phyloP scores from a whole-genome alignment of 257 asterid species.

The Leptodermis oblonga region DNA sequence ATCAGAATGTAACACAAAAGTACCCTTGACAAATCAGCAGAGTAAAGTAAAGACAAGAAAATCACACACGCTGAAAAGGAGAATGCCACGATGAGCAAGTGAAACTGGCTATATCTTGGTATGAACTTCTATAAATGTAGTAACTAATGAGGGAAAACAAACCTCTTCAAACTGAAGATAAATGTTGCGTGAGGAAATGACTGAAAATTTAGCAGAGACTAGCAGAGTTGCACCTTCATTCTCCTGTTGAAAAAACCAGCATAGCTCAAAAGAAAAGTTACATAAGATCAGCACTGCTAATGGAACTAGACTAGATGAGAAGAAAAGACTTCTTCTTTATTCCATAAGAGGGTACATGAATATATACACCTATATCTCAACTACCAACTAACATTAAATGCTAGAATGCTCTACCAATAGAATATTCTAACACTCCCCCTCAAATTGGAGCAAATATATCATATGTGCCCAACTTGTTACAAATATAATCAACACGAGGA shows the following conservation, averaged over 20 bases:
- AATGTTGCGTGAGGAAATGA: constrained; percentile 67
- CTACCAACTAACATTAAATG: no score
- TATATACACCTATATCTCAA: no score
- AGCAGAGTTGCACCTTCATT: constrained; percentile 85
- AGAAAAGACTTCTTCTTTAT: no score
- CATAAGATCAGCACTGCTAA: no score
- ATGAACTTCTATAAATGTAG: not conserved
- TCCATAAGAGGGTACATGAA: no score
- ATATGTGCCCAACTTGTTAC: no score
- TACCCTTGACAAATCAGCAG: not conserved
- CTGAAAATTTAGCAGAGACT: constrained; percentile 78
- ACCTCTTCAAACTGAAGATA: constrained; percentile 89
- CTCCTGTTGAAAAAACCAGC: constrained; percentile 40
- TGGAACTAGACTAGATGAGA: no score
- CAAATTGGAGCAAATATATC: no score
- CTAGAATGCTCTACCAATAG: no score
- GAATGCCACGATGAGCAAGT: not conserved
- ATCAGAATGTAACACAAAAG: not conserved
- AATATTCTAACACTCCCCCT: no score
- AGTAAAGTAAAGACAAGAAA: not conserved
- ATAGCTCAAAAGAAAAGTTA: not conserved
- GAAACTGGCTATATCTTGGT: not conserved
- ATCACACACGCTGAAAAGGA: not conserved
- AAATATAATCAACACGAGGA: no score
- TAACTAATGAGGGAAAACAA: constrained; percentile 11